Conservation (phyloP, 164 flowering plant genomes). For the Berberis vulgaris region DNA sequence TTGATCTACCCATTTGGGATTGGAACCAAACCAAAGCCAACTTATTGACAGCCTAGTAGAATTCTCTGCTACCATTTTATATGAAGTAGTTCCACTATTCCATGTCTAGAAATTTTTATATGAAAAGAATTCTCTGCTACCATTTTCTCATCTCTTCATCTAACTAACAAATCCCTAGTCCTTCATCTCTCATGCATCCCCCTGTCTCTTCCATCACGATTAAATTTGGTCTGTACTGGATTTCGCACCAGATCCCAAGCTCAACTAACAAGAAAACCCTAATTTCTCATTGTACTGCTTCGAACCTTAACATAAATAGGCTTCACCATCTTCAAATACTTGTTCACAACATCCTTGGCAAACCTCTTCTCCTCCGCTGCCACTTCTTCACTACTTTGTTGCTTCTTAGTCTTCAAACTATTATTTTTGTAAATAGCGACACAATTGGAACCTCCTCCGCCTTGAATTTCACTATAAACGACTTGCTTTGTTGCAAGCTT, state of each 20-base stretch:
- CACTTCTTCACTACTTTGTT: slow-evolving; percentile 5
- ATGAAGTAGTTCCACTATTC: too few species aligned
- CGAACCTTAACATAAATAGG: slow-evolving; percentile 63
- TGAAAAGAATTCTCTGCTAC: too few species aligned
- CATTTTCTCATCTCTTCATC: too few species aligned
- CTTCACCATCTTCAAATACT: slow-evolving; percentile 76
- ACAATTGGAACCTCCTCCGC: slow-evolving; percentile 68
- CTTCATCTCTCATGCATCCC: too few species aligned
- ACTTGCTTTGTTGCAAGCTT: slow-evolving; percentile 21
- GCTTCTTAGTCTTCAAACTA: slow-evolving; percentile 27
- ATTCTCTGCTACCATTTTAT: too few species aligned
- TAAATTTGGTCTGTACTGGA: background rate
- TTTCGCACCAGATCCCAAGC: background rate
- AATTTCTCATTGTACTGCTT: slow-evolving; percentile 49
- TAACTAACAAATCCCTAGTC: too few species aligned
- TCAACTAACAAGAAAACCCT: slow-evolving; percentile 38
- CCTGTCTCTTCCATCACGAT: too few species aligned
- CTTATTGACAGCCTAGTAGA: too few species aligned
- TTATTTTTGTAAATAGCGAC: slow-evolving; percentile 53
- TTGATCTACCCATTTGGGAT: too few species aligned
- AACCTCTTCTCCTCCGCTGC: slow-evolving; percentile 30
- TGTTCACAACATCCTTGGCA: slow-evolving; percentile 50
- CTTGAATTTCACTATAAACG: slow-evolving; percentile 61
- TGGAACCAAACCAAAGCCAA: too few species aligned
- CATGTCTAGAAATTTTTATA: too few species aligned